phyloP scores from a whole-genome alignment of 2,329 filamentous ascomycete genomes.

The Phialophora verrucosa region DNA sequence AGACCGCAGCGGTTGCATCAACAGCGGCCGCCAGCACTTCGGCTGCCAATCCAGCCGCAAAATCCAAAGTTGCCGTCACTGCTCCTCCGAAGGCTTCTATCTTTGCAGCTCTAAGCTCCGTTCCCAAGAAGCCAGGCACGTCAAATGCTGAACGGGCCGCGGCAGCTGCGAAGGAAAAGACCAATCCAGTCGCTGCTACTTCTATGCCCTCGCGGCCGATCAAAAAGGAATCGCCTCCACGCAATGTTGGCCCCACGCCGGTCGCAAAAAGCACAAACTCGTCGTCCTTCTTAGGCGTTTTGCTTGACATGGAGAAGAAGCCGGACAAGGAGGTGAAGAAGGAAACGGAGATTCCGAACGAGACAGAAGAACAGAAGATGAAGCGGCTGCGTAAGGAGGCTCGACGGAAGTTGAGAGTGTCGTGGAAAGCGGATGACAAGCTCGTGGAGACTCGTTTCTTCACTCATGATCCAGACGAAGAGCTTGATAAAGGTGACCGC shows the following conservation, averaged over 20 bases:
- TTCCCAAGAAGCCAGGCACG: constrained; percentile 57
- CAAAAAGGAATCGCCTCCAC: constrained; percentile 45
- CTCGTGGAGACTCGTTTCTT: constrained; percentile 65
- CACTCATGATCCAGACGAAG: constrained; percentile 67
- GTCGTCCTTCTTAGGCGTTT: constrained; percentile 57
- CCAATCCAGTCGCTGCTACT: constrained; percentile 43
- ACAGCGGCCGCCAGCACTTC: constrained; percentile 19
- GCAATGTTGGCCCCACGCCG: constrained; percentile 32
- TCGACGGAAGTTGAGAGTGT: constrained; percentile 65
- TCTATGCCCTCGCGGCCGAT: constrained; percentile 27
- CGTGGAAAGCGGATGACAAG: constrained; percentile 63
- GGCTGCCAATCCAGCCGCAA: constrained; percentile 38
- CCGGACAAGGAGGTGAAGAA: constrained; percentile 61
- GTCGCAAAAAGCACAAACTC: constrained; percentile 48
- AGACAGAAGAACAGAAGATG: constrained; percentile 64
- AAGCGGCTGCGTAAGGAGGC: constrained; percentile 67
- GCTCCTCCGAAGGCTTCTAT: constrained; percentile 49
- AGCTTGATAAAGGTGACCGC: constrained; percentile 63
- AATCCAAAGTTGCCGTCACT: constrained; percentile 45
- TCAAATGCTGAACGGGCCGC: constrained; percentile 57
- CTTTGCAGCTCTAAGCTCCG: constrained; percentile 55
- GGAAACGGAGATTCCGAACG: constrained; percentile 59
- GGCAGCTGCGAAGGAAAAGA: constrained; percentile 43
- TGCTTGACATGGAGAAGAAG: constrained; percentile 59
- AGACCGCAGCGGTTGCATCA: constrained; percentile 14